Base-by-base conservation (phyloP, 371 early-diverging fungal species). In the Mucor saturninus region DNA sequence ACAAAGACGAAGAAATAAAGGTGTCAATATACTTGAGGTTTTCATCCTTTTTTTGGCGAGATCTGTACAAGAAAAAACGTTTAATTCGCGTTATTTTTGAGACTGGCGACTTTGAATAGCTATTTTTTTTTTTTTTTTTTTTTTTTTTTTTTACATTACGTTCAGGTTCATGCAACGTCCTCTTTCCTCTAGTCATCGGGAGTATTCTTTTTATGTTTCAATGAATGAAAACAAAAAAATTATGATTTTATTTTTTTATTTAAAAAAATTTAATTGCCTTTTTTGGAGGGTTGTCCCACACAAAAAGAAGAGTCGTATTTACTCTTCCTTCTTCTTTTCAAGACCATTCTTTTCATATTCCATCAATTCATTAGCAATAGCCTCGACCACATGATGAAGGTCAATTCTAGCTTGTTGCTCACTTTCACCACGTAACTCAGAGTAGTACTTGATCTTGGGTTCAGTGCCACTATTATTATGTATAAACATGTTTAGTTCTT, bases 391-490 rank as follows among this genome's bases (percentile, higher is more conserved):
- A 38, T 68, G 71, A 52, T 64, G 66, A 29, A 83, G 61, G 38
- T 83, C 83, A 10, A 49, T 54, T 37, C 68, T 80, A 37, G 85
- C 85, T 65, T 86, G 77, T 14, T 73, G 80, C 61, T 84, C 83
- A 14, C 64, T 68, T 7, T 68, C 58, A 13, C 89, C 89, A 39
- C 85, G 80, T 39, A 92, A 81, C 67, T 97, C 98, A 30, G 89
- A 81, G 64, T 98, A 98, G 71, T 92, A 98, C 76, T 98, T 98
- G 77, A 98, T 91, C 75, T 97, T 96, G 54, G 97, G 97, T 71
- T 97, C 97, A 2, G 98, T 97, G 13, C 97, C 97, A 61, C 89
- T 82, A 59, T 51, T 67, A 43, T 58, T n/a, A 32, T 61, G 51
- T 56, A 21, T 21, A 21, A 21, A 21, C 21, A 21, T 45, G 8